Evolutionary conservation across 2,329 filamentous ascomycete species (phyloP).

Genomic region (Chaetomiaceae sp.): DNA sequence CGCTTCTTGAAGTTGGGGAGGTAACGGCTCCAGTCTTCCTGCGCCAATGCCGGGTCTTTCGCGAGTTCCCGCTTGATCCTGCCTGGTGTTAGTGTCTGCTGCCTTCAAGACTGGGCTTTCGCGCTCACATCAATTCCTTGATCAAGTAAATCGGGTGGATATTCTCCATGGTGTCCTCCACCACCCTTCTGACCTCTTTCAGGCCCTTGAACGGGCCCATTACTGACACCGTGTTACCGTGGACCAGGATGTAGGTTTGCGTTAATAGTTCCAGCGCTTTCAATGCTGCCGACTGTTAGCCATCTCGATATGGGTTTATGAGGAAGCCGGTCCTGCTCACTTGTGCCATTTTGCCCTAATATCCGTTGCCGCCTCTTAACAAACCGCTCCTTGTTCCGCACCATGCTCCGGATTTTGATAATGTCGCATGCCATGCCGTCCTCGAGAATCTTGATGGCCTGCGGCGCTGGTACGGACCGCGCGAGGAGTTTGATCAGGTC

Average conservation of each 20-base stretch:
- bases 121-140: slow-evolving; percentile 27
- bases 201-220: slow-evolving; percentile 93
- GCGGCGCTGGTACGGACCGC: slow-evolving; percentile 84
- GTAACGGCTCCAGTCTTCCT: slow-evolving; percentile 94
- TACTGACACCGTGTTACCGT: slow-evolving; percentile 88
- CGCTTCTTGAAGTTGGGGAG: slow-evolving; percentile 96
- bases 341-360: slow-evolving; percentile 84
- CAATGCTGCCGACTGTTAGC: slow-evolving; percentile 39
- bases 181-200: slow-evolving; percentile 83
- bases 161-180: slow-evolving; percentile 96
- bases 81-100: background rate
- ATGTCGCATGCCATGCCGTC: slow-evolving; percentile 91
- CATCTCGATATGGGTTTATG: background rate
- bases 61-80: slow-evolving; percentile 26
- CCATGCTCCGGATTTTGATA: slow-evolving; percentile 88
- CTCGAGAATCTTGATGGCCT: slow-evolving; percentile 90
- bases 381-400: slow-evolving; percentile 91
- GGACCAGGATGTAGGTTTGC: slow-evolving; percentile 86
- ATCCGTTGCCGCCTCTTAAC: slow-evolving; percentile 92
- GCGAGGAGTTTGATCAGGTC: slow-evolving; percentile 92
- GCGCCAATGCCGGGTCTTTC: slow-evolving; percentile 57
- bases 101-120: no score
- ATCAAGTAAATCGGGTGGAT: slow-evolving; percentile 85
- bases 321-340: slow-evolving; percentile 33
- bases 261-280: slow-evolving; percentile 93